Evolutionary conservation across 306 rosid species (phyloP).

Genomic region (Trifolium fragiferum): DNA sequence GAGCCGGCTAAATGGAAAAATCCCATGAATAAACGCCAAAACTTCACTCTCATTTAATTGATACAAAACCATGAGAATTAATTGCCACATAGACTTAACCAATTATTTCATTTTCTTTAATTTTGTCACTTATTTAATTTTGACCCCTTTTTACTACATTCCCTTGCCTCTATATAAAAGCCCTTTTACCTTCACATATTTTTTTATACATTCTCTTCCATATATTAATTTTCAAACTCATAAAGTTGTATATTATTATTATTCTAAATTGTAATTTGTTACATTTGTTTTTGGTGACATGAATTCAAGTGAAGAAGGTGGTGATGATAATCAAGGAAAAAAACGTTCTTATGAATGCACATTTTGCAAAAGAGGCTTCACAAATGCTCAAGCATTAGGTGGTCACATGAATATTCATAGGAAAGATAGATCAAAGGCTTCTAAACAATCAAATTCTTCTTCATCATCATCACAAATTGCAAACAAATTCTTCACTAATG

Average conservation of each 20-base stretch:
- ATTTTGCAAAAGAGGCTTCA: slow-evolving; percentile 91
- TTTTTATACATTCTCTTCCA: background rate
- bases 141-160: slow-evolving; percentile 24
- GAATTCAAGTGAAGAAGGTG: slow-evolving; percentile 66
- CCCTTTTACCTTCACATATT: slow-evolving; percentile 42
- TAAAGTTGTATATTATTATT: background rate
- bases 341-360: slow-evolving; percentile 82
- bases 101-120: slow-evolving; percentile 51
- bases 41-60: slow-evolving; percentile 23
- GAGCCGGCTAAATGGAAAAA: slow-evolving; percentile 76
- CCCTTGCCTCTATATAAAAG: slow-evolving; percentile 42
- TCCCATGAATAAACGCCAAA: slow-evolving; percentile 62
- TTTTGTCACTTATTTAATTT: slow-evolving; percentile 32
- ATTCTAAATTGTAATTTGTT: background rate
- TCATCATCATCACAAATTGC: background rate
- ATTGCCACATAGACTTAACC: slow-evolving; percentile 50
- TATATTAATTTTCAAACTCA: background rate
- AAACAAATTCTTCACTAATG: slow-evolving; percentile 12
- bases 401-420: slow-evolving; percentile 98
- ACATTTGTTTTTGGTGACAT: background rate
- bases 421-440: slow-evolving; percentile 76
- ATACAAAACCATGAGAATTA: slow-evolving; percentile 45
- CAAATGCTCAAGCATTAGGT: slow-evolving; percentile 93
- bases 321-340: slow-evolving; percentile 40
- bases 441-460: slow-evolving; percentile 38